Percentiles rank a stretch among this genome's conserved stretches.
Conservation (phyloP, 495 filamentous ascomycete species). For the Hyaloscypha hepaticicola region DNA sequence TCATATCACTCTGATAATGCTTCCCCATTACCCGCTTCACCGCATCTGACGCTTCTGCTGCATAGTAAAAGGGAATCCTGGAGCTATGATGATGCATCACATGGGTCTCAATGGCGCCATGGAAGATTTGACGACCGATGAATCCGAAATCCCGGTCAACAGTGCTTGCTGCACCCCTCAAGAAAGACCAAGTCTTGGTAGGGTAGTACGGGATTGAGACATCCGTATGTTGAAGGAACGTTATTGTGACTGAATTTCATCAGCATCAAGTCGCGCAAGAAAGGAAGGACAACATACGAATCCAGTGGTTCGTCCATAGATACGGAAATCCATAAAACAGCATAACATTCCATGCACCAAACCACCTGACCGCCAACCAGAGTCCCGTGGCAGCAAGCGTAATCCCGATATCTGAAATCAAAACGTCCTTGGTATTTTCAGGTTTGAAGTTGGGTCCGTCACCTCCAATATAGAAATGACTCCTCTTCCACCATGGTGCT, state of each 20-base stretch:
- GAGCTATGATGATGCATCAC: conserved; percentile 66
- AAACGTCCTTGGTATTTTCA: conserved; percentile 52
- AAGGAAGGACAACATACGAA: conserved; percentile 38
- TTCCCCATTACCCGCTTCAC: conserved; percentile 62
- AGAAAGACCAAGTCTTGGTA: conserved; percentile 60
- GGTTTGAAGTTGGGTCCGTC: conserved; percentile 53
- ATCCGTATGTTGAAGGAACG: conserved; percentile 71
- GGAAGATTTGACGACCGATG: conserved; percentile 64
- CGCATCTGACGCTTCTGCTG: conserved; percentile 64
- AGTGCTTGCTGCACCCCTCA: conserved; percentile 62
- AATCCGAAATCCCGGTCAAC: conserved; percentile 68
- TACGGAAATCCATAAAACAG: conserved; percentile 53
- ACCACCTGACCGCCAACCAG: conserved; percentile 39
- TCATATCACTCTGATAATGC: conserved; percentile 55
- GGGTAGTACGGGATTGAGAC: conserved; percentile 62
- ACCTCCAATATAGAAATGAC: conserved; percentile 53
- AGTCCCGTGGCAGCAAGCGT: conserved; percentile 40
- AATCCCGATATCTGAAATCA: conserved; percentile 60
- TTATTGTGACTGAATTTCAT: conserved; percentile 49
- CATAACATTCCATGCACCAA: conserved; percentile 47
- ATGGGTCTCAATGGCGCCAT: conserved; percentile 69
- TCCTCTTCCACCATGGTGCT: conserved; percentile 43
- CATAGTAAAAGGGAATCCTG: conserved; percentile 68
- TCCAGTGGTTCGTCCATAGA: conserved; percentile 60
- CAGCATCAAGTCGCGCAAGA: neutral